Evolutionary conservation across 1,284 basidiomycete species (phyloP), one percentile per base, ranked within the genome.

Genomic region (Papiliotrema laurentii): DNA sequence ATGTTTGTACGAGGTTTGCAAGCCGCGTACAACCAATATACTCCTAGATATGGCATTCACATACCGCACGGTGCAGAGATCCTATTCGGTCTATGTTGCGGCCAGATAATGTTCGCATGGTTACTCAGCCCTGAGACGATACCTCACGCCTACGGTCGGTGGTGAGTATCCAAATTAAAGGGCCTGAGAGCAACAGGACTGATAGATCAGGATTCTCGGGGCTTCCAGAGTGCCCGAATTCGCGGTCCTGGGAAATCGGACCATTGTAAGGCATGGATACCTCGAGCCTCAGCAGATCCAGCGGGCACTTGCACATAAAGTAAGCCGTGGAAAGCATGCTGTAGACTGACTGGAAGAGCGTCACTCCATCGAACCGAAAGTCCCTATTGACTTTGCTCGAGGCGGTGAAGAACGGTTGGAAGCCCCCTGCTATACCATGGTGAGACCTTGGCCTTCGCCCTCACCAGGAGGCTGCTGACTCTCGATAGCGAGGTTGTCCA

Each of bases 91-190:
- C 63, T 92, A 2, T 86, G 86, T 18, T 94, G 86, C 63, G 86
- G 85, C 9, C 91, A 96, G 72, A 94, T 96, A 67, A 80, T 93
- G 75, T 93, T 89, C 67, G 84, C 80, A 0, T 90, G 86, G 74
- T 77, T 94, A 26, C 70, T 89, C 27, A 78, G 85, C 24, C 90
- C 89, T 7, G 89, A 92, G 52, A 88, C 89, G 0, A 81, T 94
- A 25, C 84, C 87, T 5, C 75, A 76, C 34, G 87, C 86, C 18
- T 94, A 94, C 62, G 78, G 76, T 22, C 73, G 71, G 39, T 93
- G 90, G 89, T 88, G 54, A 39, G 79, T 64, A 18, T 16, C 11
- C 21, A 13, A 22, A 38, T 24, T 14, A 30, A 5, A n/a, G 4
- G 5, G n/a, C 10, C 9, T 36, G 25, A 10, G 2, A 22, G 19